Base-by-base conservation (phyloP, 73 alveolate genomes). In the Uronychia binucleata region DNA sequence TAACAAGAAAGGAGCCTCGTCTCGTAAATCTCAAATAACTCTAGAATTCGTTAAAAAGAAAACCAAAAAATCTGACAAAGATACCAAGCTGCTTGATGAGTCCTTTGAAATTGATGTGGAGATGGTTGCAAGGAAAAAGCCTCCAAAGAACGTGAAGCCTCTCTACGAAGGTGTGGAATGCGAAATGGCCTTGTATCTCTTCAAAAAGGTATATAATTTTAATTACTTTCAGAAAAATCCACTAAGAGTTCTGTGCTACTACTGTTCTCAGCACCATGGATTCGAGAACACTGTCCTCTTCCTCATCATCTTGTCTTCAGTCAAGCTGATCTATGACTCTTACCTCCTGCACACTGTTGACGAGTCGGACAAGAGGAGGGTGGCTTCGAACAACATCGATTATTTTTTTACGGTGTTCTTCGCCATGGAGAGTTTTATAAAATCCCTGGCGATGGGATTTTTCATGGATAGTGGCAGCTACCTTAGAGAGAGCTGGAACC, bases 401-500 rank as follows among this genome's bases (percentile, higher is more conserved):
- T 58, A 82, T 31, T 35, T 95, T 35, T 96, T 97, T 83, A 94
- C 98, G 75, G 76, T 87, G 0, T 74, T 97, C 59, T 97, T 97
- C 86, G 87, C 95, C 28, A 33, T 94, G 28, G 99, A 97, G 90
- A 91, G 95, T 28, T 34, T 87, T 35, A 79, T 92, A 31, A 97
- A 97, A 88, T 57, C 96, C 0, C 81, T 97, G 58, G 94, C 99
- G 57, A 88, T 88, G 67, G 99, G 99, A 28, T 96, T 97, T 82
- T 90, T 93, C 25, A 59, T 91, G 79, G 98, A 93, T 87, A 95
- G 87, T 83, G 97, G 97, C 13, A 77, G 96, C 31, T 97, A 97
- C 80, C 83, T 97, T 57, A 85, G 96, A 88, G 99, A 97, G 85
- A 88, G 94, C 83, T 97, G 99, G 98, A 85, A 89, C 85, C 75